These are phyloP conservation scores for Venturia nashicola DNA, from an alignment of 2,329 filamentous ascomycete species.

Conservation along the genomic window DNA sequence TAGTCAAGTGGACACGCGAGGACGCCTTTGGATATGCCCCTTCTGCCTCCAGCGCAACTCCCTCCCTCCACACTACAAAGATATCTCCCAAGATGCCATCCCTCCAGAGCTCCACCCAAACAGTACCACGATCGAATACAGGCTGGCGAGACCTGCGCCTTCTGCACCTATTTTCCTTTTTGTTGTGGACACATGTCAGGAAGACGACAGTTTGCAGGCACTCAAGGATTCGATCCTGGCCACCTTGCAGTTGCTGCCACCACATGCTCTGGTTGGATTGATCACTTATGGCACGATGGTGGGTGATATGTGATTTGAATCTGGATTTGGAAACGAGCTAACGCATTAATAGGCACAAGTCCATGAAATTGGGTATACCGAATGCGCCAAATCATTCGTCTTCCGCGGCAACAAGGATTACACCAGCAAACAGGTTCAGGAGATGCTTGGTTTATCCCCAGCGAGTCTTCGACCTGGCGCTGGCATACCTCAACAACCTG, in stretches of 20 bases:
- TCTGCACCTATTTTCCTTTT: constrained; percentile 78
- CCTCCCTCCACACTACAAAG: constrained; percentile 77
- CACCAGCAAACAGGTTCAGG: constrained; percentile 95
- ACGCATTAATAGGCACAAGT: constrained; percentile 52
- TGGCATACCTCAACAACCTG: constrained; percentile 50
- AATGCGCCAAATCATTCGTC: constrained; percentile 97
- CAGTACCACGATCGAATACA: constrained; percentile 86
- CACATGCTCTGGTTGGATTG: constrained; percentile 69
- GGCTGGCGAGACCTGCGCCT: constrained; percentile 69
- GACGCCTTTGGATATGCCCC: constrained; percentile 77
- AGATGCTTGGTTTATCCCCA: constrained; percentile 82
- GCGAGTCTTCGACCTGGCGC: constrained; percentile 58
- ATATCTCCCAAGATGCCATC: constrained; percentile 73
- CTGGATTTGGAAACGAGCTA: constrained; percentile 5
- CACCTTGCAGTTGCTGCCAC: constrained; percentile 70
- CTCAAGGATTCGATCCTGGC: constrained; percentile 79
- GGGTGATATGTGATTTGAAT: constrained; percentile 25
- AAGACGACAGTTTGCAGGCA: constrained; percentile 72
- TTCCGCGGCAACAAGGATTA: constrained; percentile 98
- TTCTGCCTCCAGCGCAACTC: constrained; percentile 78
- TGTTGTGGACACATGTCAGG: constrained; percentile 79
- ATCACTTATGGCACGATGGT: constrained; percentile 89
- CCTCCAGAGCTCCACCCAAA: constrained; percentile 70
- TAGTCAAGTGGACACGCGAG: constrained; percentile 73
- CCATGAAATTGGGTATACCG: constrained; percentile 93